Base-by-base conservation (phyloP, 2,329 filamentous ascomycete genomes). In the Beauveria medogensis region DNA sequence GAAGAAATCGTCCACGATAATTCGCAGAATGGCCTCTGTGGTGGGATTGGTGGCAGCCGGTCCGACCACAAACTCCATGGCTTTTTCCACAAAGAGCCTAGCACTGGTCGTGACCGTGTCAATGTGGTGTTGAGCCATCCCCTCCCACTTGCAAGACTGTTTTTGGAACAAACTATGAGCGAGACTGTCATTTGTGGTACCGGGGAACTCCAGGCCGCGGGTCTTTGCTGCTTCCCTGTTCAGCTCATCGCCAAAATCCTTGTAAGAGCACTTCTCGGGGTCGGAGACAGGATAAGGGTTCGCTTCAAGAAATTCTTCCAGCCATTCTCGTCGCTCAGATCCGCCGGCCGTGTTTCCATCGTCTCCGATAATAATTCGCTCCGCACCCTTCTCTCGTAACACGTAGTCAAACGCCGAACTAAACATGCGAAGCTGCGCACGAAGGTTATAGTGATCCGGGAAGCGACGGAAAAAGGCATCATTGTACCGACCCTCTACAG, bases 401-500 rank as follows among this genome's bases (percentile, higher is more conserved):
- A 62, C 50, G 30, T 64, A 55, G 14, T 62, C 56, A 55, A 69
- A 64, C 1, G 65, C 66, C 5, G 61, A 51, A 44, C 68, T 65
- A 20, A 65, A 62, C 37, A 61, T 65, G 7, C 65, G 63, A 0
- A 69, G 55, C n/a, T 62, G 57, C 3, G 67, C 64, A 6, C 66
- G 64, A 16, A 68, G 62, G 22, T 67, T 65, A 1, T 65, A 62
- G 0, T 44, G 59, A 0, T 24, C 28, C 2, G 55, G 34, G 3
- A 52, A 20, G 5, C 61, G 62, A 16, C 67, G 65, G 28, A 77
- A 76, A 55, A 75, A 76, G 0, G 60, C 71, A 18, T 65, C 62
- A 2, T 20, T 47, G 41, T 66, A 67, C 2, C 48, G 56, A 3
- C 65, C 65, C 2, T 47, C 44, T 2, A 64, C 58, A 8, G 61